Evolutionary conservation across 805 yeast species (phyloP), one percentile per base, ranked within the genome.

Genomic region (Starmerella floricola): DNA sequence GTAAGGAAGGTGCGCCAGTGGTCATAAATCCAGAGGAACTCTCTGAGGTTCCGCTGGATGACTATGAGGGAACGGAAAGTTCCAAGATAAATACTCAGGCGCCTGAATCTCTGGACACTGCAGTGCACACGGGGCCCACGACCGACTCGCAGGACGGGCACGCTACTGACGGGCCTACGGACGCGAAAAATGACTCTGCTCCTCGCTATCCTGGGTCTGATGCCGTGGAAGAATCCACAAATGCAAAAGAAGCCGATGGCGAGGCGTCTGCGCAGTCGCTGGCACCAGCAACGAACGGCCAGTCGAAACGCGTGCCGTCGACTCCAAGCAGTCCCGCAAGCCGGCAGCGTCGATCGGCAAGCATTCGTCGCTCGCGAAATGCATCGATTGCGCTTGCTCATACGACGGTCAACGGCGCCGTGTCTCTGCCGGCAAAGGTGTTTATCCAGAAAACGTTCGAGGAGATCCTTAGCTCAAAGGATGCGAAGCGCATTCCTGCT

Each of bases 401-500:
- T 15, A 26, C 48, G 16, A 31, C 42, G n/a, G 54, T 50, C 17
- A 46, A 46, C 40, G 54, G 54, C 34, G 44, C 45, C 15, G 43
- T 40, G 42, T 39, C 49, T 24, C 41, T 32, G 17, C 61, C 67
- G 12, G 62, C 68, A 3, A 63, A 48, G 45, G 55, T 63, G 32
- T 67, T 75, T 42, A 68, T 80, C 51, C 73, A 69, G 49, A 68
- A 69, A 41, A 74, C 85, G 2, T 69, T 82, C 48, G 76, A 76
- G 45, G 52, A 64, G 13, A 75, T 82, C 48, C 58, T 72, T 31
- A 66, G 58, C 27, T 69, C 73, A 45, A 79, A 78, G 53, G 91
- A 80, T 33, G 74, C 76, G 13, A 68, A 69, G 46, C 70, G 72
- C 46, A 61, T 66, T 44, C 57, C 67, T 1, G 64, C 62, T 31